A percentile compares a stretch with the other conserved stretches of the same genome.
These are phyloP conservation scores for Yamadazyma endophytica DNA, from an alignment of 805 yeast genomes.

Conservation along the genomic window DNA sequence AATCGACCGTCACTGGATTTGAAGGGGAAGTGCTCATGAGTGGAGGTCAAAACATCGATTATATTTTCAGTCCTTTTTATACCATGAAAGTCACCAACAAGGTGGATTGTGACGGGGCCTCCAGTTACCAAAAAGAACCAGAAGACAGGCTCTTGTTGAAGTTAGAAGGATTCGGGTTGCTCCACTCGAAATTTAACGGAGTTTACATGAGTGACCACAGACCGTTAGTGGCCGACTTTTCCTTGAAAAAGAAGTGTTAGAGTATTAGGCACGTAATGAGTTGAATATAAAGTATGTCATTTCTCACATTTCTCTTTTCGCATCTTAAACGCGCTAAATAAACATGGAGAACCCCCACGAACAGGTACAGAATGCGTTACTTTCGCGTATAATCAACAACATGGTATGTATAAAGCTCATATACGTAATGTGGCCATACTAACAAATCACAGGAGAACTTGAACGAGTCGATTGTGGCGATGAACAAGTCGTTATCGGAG, in stretches of 20 bases:
- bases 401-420: constrained; percentile 47
- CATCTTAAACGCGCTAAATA: neutral
- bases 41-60: constrained; percentile 31
- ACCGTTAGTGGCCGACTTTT: constrained; percentile 29
- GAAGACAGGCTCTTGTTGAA: constrained; percentile 12
- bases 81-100: constrained; percentile 10
- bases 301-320: neutral
- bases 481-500: constrained; percentile 58
- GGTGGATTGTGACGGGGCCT: constrained; percentile 10
- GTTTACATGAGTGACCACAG: constrained; percentile 33
- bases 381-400: constrained; percentile 71
- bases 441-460: constrained; percentile 49
- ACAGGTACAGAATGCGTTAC: constrained; percentile 69
- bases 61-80: constrained; percentile 25
- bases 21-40: constrained; percentile 18
- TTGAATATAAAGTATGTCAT: too few species aligned
- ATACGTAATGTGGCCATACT: constrained; percentile 1
- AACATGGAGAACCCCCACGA: constrained; percentile 84
- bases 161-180: constrained; percentile 22
- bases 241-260: neutral
- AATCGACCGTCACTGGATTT: constrained; percentile 30
- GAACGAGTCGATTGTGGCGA: constrained; percentile 62
- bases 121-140: constrained; percentile 4
- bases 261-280: too few species aligned
- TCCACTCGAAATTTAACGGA: constrained; percentile 31